Base-by-base conservation (phyloP, 768 basidiomycete species). In the Macrocybe gigantea region DNA sequence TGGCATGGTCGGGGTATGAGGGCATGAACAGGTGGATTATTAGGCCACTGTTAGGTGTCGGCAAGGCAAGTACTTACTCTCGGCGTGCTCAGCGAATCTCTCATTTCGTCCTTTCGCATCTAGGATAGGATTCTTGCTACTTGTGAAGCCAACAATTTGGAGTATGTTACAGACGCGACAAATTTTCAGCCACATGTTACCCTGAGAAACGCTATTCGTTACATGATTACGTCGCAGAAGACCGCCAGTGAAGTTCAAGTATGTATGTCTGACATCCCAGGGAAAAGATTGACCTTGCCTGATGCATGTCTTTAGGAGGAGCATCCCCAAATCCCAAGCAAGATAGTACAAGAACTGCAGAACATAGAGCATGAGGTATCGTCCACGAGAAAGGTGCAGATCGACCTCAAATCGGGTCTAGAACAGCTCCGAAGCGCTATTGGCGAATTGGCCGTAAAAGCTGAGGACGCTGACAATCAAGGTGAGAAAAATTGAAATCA, bases 121-220 rank as follows among this genome's bases (percentile, higher is more conserved):
- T 32, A 93, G 90, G 81, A 85, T 45, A 80, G 88, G 49, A 77
- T 93, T n/a, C 63, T 92, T 1, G 84, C 82, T 6, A 93, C 90
- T 0, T 92, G 89, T 53, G 73, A 82, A 39, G 78, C 66, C 8
- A 69, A 88, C 52, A 60, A 64, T 1, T 61, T 91, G 6, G 66
- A 72, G 49, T 93, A 83, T 61, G 71, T 84, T 37, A 65, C 68
- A 13, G 90, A 93, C 57, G 62, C 67, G 0, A 85, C 88, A 12
- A 93, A 93, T 58, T 80, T 83, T 48, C 82, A 90, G 54, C 85
- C 88, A 2, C 72, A 74, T 5, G 49, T 87, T 37, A 90, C 90
- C 0, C 62, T 81, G 33, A 75, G 90, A 12, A 93, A 93, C 63
- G 77, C 79, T 12, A 72, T 92, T 33, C 80, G 89, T n/a, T 69